Base-by-base conservation (phyloP, 306 rosid species). In the Prosopis cineraria region DNA sequence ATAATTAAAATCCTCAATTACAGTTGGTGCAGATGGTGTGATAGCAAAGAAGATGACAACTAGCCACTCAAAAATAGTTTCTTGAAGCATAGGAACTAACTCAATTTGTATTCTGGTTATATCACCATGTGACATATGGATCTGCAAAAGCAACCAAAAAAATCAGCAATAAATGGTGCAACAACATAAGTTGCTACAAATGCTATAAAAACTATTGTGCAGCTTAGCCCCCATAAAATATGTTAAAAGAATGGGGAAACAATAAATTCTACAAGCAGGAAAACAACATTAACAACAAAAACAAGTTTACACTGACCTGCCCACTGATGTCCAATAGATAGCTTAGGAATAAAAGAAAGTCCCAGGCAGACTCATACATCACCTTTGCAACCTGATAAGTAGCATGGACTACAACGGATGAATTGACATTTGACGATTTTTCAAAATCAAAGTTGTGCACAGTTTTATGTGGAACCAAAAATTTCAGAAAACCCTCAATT, bases 291-390 rank as follows among this genome's bases (percentile, higher is more conserved):
- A 37, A 58, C 24, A 73, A 17, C 36, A 55, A 58, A 81, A 34
- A 31, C 37, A 27, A 25, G 59, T 41, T 68, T 10, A 50, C 71
- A 82, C 93, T 81, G 76, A 94, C 98, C 97, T 95, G 98, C 52
- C 92, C 96, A 53, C 96, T 74, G 77, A 83, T 84, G 83, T 85
- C 89, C 75, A 95, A 90, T 81, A 95, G 88, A 85, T 95, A 95
- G 82, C 90, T 86, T 58, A 95, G 85, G 80, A 95, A 92, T 79
- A 95, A 84, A 70, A 89, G 93, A 81, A 95, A 79, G 67, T 95
- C 98, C 79, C 92, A 55, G 68, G 98, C 90, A 77, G 92, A 89
- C 83, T 92, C 98, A 76, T 87, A 90, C 98, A 92, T 95, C 82
- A 85, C 88, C 83, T 95, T 85, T 9, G 97, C 89, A 79, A 92